Evolutionary conservation across 306 rosid species (phyloP), one percentile per base, ranked within the genome.

Genomic region (Pyrus bretschneideri): DNA sequence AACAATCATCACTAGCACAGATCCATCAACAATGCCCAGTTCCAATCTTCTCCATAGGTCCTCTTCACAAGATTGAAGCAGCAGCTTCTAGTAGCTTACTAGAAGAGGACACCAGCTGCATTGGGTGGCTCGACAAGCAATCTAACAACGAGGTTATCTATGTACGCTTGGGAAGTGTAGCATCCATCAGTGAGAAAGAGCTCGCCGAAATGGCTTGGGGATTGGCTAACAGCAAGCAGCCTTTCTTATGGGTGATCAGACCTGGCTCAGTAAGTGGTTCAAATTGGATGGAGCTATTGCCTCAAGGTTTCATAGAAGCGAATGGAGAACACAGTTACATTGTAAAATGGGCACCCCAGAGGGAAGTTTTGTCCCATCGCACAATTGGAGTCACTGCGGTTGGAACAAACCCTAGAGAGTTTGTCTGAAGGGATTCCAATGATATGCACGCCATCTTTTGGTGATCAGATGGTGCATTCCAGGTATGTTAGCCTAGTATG

Each of bases 311-410:
- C 71, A 63, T 59, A 6, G 86, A 85, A 63, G 83, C 18, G 46
- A 46, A 85, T 58, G 81, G 82, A 51, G 91, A 82, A 49, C 81
- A 81, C 51, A 89, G 90, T 1, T 75, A 69, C 78, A 77, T 90
- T 51, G 88, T 89, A 29, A 87, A 90, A 79, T 90, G 96, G 97
- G 92, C 91, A 30, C 96, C 93, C 25, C 91, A 90, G 62, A 81
- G 60, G 60, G 87, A 87, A 69, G 93, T 93, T 69, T 35, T 90
- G 70, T 87, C 85, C 6, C 92, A 92, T 74, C 72, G 70, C 0
- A 71, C 88, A 0, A 73, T 90, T 2, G 90, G 93, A 90, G 87
- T 57, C 91, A 88, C 38, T 66, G 67, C 44, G 93, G 93, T 38
- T 90, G 93, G 97, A 92, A 92, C 66, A 93, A 27, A 90, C 88